Evolutionary conservation across 2,329 filamentous ascomycete species (phyloP).

Genomic region (Claviceps quebecensis): DNA sequence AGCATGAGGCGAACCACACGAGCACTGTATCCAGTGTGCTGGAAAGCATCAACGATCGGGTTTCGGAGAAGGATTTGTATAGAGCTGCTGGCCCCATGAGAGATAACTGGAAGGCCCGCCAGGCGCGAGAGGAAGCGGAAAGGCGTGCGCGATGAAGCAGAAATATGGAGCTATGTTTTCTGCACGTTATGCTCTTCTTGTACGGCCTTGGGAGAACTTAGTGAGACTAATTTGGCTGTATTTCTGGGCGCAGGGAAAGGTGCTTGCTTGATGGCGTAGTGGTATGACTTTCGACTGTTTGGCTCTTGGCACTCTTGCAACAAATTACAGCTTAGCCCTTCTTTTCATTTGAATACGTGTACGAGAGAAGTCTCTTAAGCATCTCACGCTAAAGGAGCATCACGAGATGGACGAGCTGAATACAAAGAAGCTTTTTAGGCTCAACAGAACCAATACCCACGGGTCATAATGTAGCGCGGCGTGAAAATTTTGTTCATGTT

Average conservation of each 20-base stretch:
- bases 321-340: too few relatives aligned
- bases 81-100: slow-evolving; percentile 56
- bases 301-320: not conserved
- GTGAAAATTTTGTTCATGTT: too few relatives aligned
- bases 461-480: too few relatives aligned
- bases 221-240: not conserved
- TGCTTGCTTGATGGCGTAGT: too few relatives aligned
- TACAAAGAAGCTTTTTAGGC: too few relatives aligned
- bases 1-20: slow-evolving; percentile 79
- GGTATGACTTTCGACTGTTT: not conserved
- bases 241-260: slow-evolving; percentile 1
- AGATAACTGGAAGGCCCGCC: slow-evolving; percentile 61
- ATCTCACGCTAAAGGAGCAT: too few relatives aligned
- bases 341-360: too few relatives aligned
- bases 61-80: slow-evolving; percentile 70
- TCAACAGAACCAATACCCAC: too few relatives aligned
- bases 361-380: too few relatives aligned
- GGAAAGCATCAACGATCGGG: slow-evolving; percentile 75
- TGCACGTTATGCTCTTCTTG: not conserved
- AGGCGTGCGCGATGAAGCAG: slow-evolving; percentile 7
- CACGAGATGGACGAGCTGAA: too few relatives aligned
- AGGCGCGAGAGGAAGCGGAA: slow-evolving; percentile 19
- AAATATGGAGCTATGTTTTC: not conserved
- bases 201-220: not conserved
- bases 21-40: slow-evolving; percentile 74